Evolutionary conservation across 352 stramenopile species (phyloP), one percentile per base, ranked within the genome.

Genomic region (Aphanomyces astaci): DNA sequence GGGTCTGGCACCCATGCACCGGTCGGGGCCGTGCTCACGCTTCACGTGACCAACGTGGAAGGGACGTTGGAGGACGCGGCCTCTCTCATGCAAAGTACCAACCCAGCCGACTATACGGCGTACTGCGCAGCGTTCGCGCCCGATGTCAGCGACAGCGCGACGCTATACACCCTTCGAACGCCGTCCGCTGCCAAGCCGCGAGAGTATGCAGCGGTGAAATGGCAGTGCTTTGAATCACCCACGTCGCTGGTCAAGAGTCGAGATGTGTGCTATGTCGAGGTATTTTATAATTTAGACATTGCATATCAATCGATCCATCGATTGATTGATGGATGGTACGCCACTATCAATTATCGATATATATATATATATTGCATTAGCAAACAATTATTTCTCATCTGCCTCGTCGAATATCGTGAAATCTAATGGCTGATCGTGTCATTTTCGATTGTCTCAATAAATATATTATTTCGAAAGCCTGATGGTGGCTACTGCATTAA

Each of bases 131-230:
- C 19, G 19, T 68, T 60, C 17, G 25, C 62, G 2, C 25, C 56
- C 10, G 86, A 94, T 39, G 63, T 92, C 30, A 65, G 90, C 46
- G 86, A 94, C 73, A 80, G 90, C 59, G 82, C 88, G 66, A 89
- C 80, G 46, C 75, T 94, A n/a, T 73, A 90, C 33, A 77, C 82
- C 10, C 75, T 94, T 5, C 53, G 75, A 4, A 65, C 63, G 4
- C 85, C 82, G 1, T 88, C 82, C 0, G 40, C 51, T 2, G 80
- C 88, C 3, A 90, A 92, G 66, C 86, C 86, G 9, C 87, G 88
- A 46, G 81, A 94, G 63, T 90, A 84, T 46, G 80, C 92, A 11
- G 82, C 74, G 0, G 81, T 90, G 65, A 94, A 92, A 72, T 94
- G 86, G 86, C 86, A 80, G 1, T 83, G 82, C 3, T 73, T 91